Conservation (phyloP, 2,329 filamentous ascomycete genomes). For the Rutstroemia sydowiana region DNA sequence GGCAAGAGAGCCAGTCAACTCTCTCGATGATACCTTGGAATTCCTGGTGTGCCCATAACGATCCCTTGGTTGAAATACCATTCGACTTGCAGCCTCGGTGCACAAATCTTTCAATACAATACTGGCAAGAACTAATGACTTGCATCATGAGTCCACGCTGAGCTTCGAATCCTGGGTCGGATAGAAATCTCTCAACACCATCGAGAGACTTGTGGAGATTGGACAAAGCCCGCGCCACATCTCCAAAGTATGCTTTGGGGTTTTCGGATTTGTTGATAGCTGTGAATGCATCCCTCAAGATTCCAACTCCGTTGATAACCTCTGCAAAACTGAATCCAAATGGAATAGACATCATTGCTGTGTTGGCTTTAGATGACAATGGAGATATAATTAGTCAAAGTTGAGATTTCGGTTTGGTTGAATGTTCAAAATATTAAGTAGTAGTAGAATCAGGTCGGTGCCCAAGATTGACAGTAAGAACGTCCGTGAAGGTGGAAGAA, state of each 20-base stretch:
- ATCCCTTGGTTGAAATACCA: slow-evolving; percentile 6
- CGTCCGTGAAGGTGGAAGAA: slow-evolving; percentile 7
- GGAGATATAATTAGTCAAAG: not conserved
- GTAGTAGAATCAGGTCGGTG: not conserved
- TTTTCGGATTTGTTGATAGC: slow-evolving; percentile 3
- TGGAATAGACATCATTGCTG: slow-evolving; percentile 5
- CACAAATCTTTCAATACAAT: slow-evolving; percentile 10
- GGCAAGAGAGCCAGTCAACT: slow-evolving; percentile 7
- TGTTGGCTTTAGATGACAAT: not conserved
- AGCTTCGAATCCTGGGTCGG: not conserved
- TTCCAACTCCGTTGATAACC: slow-evolving; percentile 7
- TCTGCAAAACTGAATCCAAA: slow-evolving; percentile 9
- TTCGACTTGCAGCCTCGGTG: slow-evolving; percentile 6
- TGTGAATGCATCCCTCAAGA: slow-evolving; percentile 5
- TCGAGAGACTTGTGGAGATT: slow-evolving; percentile 4
- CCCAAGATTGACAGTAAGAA: slow-evolving; percentile 3
- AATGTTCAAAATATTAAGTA: not conserved
- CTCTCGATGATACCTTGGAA: slow-evolving; percentile 3
- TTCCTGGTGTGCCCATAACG: slow-evolving; percentile 6
- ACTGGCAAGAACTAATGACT: slow-evolving; percentile 5
- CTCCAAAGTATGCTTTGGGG: slow-evolving; percentile 1
- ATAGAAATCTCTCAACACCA: slow-evolving; percentile 6
- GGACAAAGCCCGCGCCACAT: slow-evolving; percentile 5
- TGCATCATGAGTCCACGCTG: slow-evolving; percentile 9
- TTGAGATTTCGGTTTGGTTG: not conserved